phyloP scores from a whole-genome alignment of 164 flowering plant genomes.

The Warburgia ugandensis region DNA sequence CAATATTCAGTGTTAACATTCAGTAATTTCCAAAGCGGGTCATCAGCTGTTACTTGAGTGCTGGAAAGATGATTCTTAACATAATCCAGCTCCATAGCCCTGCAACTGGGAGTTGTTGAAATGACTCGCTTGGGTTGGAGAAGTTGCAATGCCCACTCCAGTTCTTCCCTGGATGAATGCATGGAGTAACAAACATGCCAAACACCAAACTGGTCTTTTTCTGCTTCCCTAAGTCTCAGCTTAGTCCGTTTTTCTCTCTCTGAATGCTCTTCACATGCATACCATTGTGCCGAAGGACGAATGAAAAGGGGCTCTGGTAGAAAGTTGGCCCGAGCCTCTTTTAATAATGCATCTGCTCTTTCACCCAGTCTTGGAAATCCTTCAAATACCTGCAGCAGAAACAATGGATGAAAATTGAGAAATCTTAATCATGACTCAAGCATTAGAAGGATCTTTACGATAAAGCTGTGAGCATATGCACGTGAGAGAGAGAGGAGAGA shows the following conservation, averaged over 20 bases:
- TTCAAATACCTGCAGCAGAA: slow-evolving; percentile 51
- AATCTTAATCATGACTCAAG: too few species aligned
- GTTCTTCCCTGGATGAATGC: slow-evolving; percentile 79
- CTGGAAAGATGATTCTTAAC: slow-evolving; percentile 44
- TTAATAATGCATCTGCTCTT: slow-evolving; percentile 50
- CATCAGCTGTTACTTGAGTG: slow-evolving; percentile 27
- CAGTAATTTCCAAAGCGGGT: slow-evolving; percentile 61
- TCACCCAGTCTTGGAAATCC: slow-evolving; percentile 64
- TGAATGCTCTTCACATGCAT: slow-evolving; percentile 44
- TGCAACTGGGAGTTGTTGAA: slow-evolving; percentile 69
- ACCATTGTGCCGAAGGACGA: slow-evolving; percentile 90
- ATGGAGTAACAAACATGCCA: slow-evolving; percentile 91
- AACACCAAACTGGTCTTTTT: slow-evolving; percentile 61
- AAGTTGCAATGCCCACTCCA: slow-evolving; percentile 78
- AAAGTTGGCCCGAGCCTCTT: slow-evolving; percentile 38
- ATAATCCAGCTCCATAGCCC: slow-evolving; percentile 72
- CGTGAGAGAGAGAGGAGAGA: too few species aligned
- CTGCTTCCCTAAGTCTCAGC: slow-evolving; percentile 37
- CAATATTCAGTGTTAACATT: slow-evolving; percentile 29
- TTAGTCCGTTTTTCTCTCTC: slow-evolving; percentile 24
- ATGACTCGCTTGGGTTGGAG: slow-evolving; percentile 73
- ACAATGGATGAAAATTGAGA: too few species aligned
- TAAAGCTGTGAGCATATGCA: too few species aligned
- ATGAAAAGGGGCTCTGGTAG: slow-evolving; percentile 75
- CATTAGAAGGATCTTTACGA: too few species aligned